A percentile compares a stretch with the other conserved stretches of the same genome.
phyloP scores from a whole-genome alignment of 2,329 filamentous ascomycete genomes.

The Colletotrichum zoysiae region DNA sequence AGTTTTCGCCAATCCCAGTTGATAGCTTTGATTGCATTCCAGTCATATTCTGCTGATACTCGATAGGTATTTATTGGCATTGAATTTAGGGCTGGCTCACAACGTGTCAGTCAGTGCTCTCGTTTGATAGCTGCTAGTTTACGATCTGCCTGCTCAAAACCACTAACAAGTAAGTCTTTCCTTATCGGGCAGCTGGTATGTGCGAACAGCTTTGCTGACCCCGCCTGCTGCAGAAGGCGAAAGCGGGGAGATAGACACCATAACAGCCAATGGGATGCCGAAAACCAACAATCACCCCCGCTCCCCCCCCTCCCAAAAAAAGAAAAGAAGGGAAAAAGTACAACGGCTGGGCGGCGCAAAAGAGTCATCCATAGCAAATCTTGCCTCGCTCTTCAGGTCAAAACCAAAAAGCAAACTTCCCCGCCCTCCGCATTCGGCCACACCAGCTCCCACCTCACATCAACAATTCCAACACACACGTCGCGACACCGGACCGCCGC shows the following conservation, averaged over 20 bases:
- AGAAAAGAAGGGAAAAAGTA: background rate
- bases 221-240: constrained; percentile 31
- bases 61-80: too few relatives aligned
- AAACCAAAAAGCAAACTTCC: constrained; percentile 38
- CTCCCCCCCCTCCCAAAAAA: background rate
- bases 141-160: constrained; percentile 6
- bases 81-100: constrained; percentile 1
- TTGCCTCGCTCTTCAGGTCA: constrained; percentile 42
- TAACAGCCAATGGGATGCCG: constrained; percentile 19
- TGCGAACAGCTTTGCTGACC: constrained; percentile 32
- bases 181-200: constrained; percentile 27
- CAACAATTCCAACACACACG: constrained; percentile 37
- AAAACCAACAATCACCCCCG: constrained; percentile 11
- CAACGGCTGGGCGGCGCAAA: constrained; percentile 29
- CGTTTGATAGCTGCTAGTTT: background rate
- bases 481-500: constrained; percentile 44
- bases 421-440: constrained; percentile 43
- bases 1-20: constrained; percentile 11
- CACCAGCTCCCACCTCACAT: constrained; percentile 37
- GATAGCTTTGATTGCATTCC: constrained; percentile 4
- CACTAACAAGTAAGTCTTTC: constrained; percentile 7
- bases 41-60: background rate
- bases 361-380: constrained; percentile 38
- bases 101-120: constrained; percentile 31
- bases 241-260: constrained; percentile 5